Base-by-base conservation (phyloP, 148 eudicot genomes). In the Chenopodium suecicum region DNA sequence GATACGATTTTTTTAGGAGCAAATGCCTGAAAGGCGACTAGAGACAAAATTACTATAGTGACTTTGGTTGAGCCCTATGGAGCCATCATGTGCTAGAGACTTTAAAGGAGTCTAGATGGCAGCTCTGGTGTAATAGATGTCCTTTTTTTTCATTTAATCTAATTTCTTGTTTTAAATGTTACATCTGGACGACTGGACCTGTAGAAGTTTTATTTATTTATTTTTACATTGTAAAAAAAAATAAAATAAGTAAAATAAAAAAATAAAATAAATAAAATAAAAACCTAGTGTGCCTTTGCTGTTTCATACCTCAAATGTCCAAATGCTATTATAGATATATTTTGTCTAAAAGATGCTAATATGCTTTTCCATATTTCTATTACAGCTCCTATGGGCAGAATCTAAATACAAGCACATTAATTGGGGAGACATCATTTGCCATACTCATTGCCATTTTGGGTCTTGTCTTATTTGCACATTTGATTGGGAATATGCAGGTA, bases 401-500 rank as follows among this genome's bases (percentile, higher is more conserved):
- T 87, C 81, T 97, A 65, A 85, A 95, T 58, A 94, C 99, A 48
- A 97, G 90, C 88, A 92, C 94, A 41, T 91, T 85, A 79, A 91
- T 97, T 13, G 98, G 93, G 77, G 99, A 97, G 88, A 94, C 99
- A 7, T 78, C 90, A 58, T 97, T 97, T 89, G 91, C 99, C 29
- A 97, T 97, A 80, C 94, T 97, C 70, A 94, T 97, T 31, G 97
- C 99, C 76, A 97, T 97, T 73, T 79, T 91, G 78, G 99, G 98
- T 76, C 98, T 97, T 65, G 94, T 97, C 79, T 85, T 97, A 52
- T 97, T 97, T 74, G 94, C 99, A 4, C 98, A 97, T 89, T 88
- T 97, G 77, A 97, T 97, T 82, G 99, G 99, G 68, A 97, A 97
- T 83, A 97, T 97, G 99, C 99, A 97, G 99, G 99, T 92, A 86